phyloP scores from a whole-genome alignment of 1,139 yeast genomes.

The Scheffersomyces cryptocercus region DNA sequence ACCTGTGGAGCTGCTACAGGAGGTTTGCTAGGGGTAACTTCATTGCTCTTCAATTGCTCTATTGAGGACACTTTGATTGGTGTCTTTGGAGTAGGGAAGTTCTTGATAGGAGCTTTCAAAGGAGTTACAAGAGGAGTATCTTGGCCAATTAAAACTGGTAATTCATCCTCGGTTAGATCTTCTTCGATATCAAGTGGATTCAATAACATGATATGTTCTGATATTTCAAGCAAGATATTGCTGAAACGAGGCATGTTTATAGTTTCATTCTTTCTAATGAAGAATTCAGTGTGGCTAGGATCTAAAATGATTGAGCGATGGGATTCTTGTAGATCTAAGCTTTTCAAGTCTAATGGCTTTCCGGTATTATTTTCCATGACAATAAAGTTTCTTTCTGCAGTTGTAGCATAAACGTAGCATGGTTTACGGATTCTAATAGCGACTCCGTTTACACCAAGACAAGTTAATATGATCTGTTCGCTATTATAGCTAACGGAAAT shows the following conservation, averaged over 20 bases:
- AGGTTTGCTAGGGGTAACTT: conserved; percentile 15
- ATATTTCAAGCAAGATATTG: conserved; percentile 62
- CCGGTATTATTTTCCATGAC: conserved; percentile 32
- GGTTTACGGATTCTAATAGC: conserved; percentile 59
- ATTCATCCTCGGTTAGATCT: conserved; percentile 45
- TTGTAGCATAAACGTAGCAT: conserved; percentile 35
- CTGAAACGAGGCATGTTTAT: conserved; percentile 55
- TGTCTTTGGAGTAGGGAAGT: conserved; percentile 9
- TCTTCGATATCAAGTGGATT: conserved; percentile 50
- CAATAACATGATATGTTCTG: conserved; percentile 58
- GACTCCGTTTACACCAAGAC: conserved; percentile 73
- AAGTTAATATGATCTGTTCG: conserved; percentile 42
- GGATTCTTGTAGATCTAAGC: conserved; percentile 13
- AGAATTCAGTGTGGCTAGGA: conserved; percentile 55
- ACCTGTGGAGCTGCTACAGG: conserved; percentile 6
- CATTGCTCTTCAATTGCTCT: conserved; percentile 4
- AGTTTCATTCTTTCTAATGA: conserved; percentile 53
- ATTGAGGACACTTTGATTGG: conserved; percentile 9
- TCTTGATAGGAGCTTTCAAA: conserved; percentile 6
- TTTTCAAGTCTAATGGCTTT: conserved; percentile 16
- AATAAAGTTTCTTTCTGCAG: conserved; percentile 28
- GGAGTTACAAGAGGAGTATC: conserved; percentile 4
- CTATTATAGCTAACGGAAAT: conserved; percentile 33
- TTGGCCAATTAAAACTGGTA: conserved; percentile 21
- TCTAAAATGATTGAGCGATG: conserved; percentile 44